Evolutionary conservation across 1,284 basidiomycete species (phyloP), one percentile per base, ranked within the genome.

Genomic region (Cryptococcus sp.): DNA sequence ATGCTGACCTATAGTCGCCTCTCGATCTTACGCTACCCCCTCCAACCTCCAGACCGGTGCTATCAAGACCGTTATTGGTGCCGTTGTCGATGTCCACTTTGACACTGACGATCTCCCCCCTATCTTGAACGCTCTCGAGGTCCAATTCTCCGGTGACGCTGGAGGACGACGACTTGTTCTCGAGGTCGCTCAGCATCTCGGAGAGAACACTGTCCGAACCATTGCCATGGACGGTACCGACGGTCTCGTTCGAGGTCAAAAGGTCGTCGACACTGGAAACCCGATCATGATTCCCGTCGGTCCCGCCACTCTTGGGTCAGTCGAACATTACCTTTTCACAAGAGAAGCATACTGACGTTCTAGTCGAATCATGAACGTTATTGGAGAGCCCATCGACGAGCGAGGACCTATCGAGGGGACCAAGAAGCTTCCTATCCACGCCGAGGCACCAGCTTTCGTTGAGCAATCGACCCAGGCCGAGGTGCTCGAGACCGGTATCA

Each of bases 161-260:
- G 61, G 60, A 47, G 87, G 89, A 70, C 89, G 89, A 73, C 87
- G 88, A 74, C 87, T 95, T 73, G 90, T 95, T 61, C 87, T 94
- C 59, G 91, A 94, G 78, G 91, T 94, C 66, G 89, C 94, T 54
- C 90, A 92, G 63, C 94, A 98, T 76, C 81, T 98, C 58, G 94
- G 94, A 76, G 94, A 95, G 80, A 97, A 97, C 83, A 89, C 92
- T 41, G 91, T 95, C 74, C 89, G 93, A 67, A 90, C 87, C 74
- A 92, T 93, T 82, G 89, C 89, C 64, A 93, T 93, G 89, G 93
- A 97, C 75, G 93, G 93, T 85, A 98, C 94, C 54, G 94, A 97
- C 77, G 94, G 94, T 90, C 89, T 98, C 69, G 92, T 98, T 63
- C 92, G 94, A 79, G 94, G 94, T 48, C 88, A 94, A 76, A 92